Percentiles rank a stretch among this genome's conserved stretches.
phyloP scores from a whole-genome alignment of 2,329 filamentous ascomycete genomes.

The Epichloe coenophiala region DNA sequence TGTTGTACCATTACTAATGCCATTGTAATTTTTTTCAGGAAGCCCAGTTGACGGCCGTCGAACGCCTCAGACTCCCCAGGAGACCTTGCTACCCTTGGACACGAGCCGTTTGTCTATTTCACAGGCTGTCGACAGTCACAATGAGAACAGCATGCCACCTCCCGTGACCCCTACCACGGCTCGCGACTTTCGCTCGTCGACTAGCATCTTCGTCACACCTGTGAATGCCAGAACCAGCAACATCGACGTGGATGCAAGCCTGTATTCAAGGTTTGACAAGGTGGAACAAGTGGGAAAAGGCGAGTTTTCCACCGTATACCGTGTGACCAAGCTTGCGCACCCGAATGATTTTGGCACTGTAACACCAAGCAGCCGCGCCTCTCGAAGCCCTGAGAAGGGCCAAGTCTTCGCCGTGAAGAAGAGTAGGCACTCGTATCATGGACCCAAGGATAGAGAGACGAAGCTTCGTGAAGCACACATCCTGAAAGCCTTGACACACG shows the following conservation, averaged over 20 bases:
- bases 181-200: conserved; percentile 35
- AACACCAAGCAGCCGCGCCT: conserved; percentile 32
- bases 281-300: conserved; percentile 73
- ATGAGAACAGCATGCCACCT: conserved; percentile 23
- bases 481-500: conserved; percentile 60
- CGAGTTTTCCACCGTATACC: conserved; percentile 88
- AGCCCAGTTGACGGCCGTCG: conserved; percentile 46
- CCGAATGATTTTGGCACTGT: conserved; percentile 25
- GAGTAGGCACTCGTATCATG: conserved; percentile 65
- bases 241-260: conserved; percentile 56
- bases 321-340: conserved; percentile 41
- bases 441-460: conserved; percentile 64
- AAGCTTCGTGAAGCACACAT: conserved; percentile 77
- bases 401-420: conserved; percentile 89
- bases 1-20: not conserved
- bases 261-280: conserved; percentile 65
- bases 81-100: conserved; percentile 61
- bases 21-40: conserved; percentile 26
- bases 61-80: conserved; percentile 68
- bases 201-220: conserved; percentile 48
- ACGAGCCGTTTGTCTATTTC: conserved; percentile 76
- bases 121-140: conserved; percentile 30
- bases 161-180: conserved; percentile 73
- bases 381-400: conserved; percentile 38
- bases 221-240: conserved; percentile 56